phyloP scores from a whole-genome alignment of 148 eudicot species.

The Chenopodium formosanum region DNA sequence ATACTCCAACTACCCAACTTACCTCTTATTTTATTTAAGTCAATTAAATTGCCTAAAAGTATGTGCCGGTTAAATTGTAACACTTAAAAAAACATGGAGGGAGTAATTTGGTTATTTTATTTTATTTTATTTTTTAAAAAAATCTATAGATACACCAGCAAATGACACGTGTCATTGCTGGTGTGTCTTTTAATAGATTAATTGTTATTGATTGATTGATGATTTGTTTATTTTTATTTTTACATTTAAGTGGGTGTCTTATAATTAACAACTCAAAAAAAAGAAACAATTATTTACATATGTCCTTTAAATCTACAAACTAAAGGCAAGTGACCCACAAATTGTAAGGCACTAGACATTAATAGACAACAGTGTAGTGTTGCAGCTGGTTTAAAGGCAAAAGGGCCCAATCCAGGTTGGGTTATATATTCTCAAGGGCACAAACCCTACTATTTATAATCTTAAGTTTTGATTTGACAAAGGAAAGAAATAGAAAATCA shows the following conservation, averaged over 20 bases:
- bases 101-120: too few relatives aligned
- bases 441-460: neutral
- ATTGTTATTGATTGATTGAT: too few relatives aligned
- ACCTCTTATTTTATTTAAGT: too few relatives aligned
- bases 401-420: slow-evolving; percentile 9
- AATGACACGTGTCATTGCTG: too few relatives aligned
- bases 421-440: neutral
- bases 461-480: neutral
- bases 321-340: neutral
- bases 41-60: too few relatives aligned
- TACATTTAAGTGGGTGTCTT: neutral
- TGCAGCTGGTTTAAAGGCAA: neutral
- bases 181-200: too few relatives aligned
- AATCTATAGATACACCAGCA: too few relatives aligned
- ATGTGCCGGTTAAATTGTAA: too few relatives aligned
- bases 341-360: neutral
- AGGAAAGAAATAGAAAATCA: too few relatives aligned
- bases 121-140: too few relatives aligned
- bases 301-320: neutral
- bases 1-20: too few relatives aligned
- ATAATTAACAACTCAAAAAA: neutral
- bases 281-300: neutral
- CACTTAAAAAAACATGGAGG: too few relatives aligned
- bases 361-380: neutral
- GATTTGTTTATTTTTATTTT: neutral